Evolutionary conservation across 2,329 filamentous ascomycete genomes (phyloP), one percentile per base, ranked within the genome.

Genomic region (Blastomyces silverae): DNA sequence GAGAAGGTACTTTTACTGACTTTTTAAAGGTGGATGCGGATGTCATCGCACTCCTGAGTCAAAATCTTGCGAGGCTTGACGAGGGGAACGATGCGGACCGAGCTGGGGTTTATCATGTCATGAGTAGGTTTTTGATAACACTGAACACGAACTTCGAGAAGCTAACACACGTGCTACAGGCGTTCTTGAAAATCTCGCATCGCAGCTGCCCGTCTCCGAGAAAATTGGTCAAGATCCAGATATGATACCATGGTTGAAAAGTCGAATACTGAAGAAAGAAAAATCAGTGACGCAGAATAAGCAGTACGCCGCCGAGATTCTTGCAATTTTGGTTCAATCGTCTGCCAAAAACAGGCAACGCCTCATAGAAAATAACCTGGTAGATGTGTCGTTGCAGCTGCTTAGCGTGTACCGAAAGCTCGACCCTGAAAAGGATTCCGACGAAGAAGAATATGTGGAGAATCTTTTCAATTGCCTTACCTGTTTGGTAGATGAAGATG

Each of bases 391-490:
- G 69, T 86, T 99, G 17, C 91, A 95, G 76, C 82, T 96, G 0
- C 84, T 95, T 0, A 90, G 92, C 1, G 81, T 87, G 1, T 99
- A 97, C 78, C 87, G 94, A 64, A 90, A 89, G 78, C 85, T 87
- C 60, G 92, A 99, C 73, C 94, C 94, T 0, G 84, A 87, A 60
- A 93, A 90, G 72, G 91, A 92, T 65, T 87, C 88, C 42, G 88
- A 94, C 61, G 94, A 97, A 75, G 92, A 96, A 73, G 94, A 99
- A 78, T 97, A 90, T 74, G 90, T 95, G 73, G 91, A 96, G 76
- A 96, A 99, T 69, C 74, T 97, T 0, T 99, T 99, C 74, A 92
- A 96, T 72, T 86, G 88, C 1, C 75, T 97, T 22, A 90, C 90
- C 0, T 95, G 90, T 70, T 79, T 96, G 0, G 89, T 88, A 0